Base-by-base conservation (phyloP, 169 alveolate genomes). In the Cyclospora cayetanensis region DNA sequence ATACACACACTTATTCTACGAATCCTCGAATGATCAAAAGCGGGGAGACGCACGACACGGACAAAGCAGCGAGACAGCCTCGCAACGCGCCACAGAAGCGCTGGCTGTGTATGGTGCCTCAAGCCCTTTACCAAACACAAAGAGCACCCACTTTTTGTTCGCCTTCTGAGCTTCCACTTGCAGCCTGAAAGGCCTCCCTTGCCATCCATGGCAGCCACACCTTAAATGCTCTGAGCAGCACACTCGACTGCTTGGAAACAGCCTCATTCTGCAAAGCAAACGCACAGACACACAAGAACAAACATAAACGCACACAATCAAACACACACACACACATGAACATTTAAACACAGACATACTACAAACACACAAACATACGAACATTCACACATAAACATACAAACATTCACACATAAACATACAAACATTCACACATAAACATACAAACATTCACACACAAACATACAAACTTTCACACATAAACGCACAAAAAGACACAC, bases 181-280 rank as follows among this genome's bases (percentile, higher is more conserved):
- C 93, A 1, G 74, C 85, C 65, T 90, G 93, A 31, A 27, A 90
- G 46, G 84, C 93, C 27, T 68, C 85, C n/a, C 93, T 60, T 4
- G 82, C 82, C 87, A 90, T 31, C 93, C 93, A 90, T 4, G 55
- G 80, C 46, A 90, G n/a, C 46, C 53, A 90, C 12, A 83, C 91
- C 90, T 50, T 76, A 50, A 90, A 90, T 66, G 86, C 93, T 25
- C 27, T 29, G 39, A 74, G 27, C n/a, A 77, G 50, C 35, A 55
- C 35, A 35, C 90, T 42, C 37, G 27, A 7, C 22, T 7, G 3
- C 46, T 80, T 80, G 65, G n/a, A 42, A 18, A 90, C 60, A 7
- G 15, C 76, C 12, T 90, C 90, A 43, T 76, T 55, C 93, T 90
- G 68, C 1, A n/a, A 1, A 46, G 31, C 22, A n/a, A 15, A 72